Evolutionary conservation across 2,329 filamentous ascomycete species (phyloP), one percentile per base, ranked within the genome.

Genomic region (Neofusicoccum umdonicola): DNA sequence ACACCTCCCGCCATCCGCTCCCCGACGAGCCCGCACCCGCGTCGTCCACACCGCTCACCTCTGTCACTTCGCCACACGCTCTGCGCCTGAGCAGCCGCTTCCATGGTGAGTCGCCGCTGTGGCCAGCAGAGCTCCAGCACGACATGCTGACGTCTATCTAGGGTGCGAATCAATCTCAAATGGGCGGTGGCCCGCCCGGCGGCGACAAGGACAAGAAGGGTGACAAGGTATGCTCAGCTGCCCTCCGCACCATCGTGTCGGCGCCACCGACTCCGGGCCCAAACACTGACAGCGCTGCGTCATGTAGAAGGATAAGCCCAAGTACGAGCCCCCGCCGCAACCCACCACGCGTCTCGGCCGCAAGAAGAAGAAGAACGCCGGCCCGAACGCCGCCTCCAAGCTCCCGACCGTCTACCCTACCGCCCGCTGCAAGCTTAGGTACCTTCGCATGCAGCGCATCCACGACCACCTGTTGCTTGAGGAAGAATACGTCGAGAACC

Each of bases 401-500:
- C 89, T 99, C 31, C 95, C 95, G 35, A 88, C 92, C 71, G 89
- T 99, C 77, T 97, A 92, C 78, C 95, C 95, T 64, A 98, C 93
- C 58, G 95, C 94, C 71, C 89, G 95, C 84, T 99, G 95, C 87
- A 99, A 99, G 84, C 87, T 99, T 71, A 89, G 94, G 72, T 92
- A 98, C 68, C 87, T 99, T 66, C 92, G 95, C 73, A 97, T 99
- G 95, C 95, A 99, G 82, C 90, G 95, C 74, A 93, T 98, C 72
- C 96, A 99, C 83, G 95, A 99, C 77, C 95, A 99, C 76, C 85
- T 99, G 67, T 84, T 99, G 67, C 87, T 99, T 35, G 95, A 99
- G 78, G 95, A 99, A 77, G 95, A 99, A 80, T 99, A 97, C 70
- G 95, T 99, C 67, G 94, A 98, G 84, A 99, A 99, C 79, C 95